Evolutionary conservation across 495 filamentous ascomycete species (phyloP), one percentile per base, ranked within the genome.

Genomic region (Xylaria telfairii): DNA sequence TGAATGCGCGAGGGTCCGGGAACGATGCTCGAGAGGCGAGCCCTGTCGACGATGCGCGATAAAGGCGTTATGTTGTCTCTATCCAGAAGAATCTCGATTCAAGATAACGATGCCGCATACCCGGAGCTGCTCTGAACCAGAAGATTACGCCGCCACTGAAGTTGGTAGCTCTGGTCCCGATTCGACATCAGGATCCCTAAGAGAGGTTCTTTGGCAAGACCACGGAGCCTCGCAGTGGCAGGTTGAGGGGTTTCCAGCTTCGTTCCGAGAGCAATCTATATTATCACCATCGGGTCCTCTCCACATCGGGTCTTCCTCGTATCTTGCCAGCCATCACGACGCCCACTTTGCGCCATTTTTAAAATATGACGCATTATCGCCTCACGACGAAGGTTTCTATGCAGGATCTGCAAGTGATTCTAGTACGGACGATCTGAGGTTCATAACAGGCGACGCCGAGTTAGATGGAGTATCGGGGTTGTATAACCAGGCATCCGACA

Each of bases 31-130:
- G 46, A 86, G 86, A 21, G 86, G 82, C 7, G 77, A 77, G 30
- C 83, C 86, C 49, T 90, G 88, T 72, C 72, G 78, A 53, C 83
- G 87, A 44, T 90, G 88, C 71, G 78, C 82, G n/a, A 77, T 78
- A 32, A 83, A 87, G 28, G 80, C 82, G 17, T 80, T 89, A 24
- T 79, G 81, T 30, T 90, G 88, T 66, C 73, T 83, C 49, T 88
- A 88, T 73, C 83, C 85, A 7, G 71, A 77, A 42, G 72, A 74
- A 15, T 34, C 69, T 41, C 54, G 5, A 26, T 70, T 62, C 49
- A 74, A 64, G 56, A 21, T 17, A 21, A 44, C 47, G 39, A 39
- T 37, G 37, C 44, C 60, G 10, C 8, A 28, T 17, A 47, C 24
- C 49, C 39, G 34, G 44, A 46, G 47, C 19, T 17, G 39, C 42